Evolutionary conservation across 2,329 filamentous ascomycete genomes (phyloP), one percentile per base, ranked within the genome.

Genomic region (Cladophialophora immunda): DNA sequence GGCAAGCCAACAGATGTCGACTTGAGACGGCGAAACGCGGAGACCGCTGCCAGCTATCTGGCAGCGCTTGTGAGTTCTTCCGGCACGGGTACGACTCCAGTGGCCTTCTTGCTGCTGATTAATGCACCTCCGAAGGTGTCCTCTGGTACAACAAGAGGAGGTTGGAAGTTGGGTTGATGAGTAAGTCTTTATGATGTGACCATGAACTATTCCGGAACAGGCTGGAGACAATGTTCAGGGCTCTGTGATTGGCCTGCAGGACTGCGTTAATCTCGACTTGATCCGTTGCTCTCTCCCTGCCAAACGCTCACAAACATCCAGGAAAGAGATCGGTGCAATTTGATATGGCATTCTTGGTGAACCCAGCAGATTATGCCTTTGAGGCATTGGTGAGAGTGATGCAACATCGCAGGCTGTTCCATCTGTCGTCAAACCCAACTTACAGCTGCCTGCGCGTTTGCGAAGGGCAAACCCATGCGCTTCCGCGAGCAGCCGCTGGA

Each of bases 121-220:
- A 50, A 50, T 50, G 19, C 19, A 27, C 45, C 7, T 9, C 19
- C 22, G 19, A 25, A 25, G 19, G 3, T 27, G 45, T 25, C 4
- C 22, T 13, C 19, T 50, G 45, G 45, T 15, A 25, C 45, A 19
- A 41, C 38, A 50, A 50, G 19, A 45, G 38, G 22, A 50, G 8
- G 2, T 4, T 50, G 9, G 45, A 27, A 27, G 45, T 15, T 25
- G 22, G 22, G 22, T 25, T 13, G 45, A 50, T 50, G 45, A 50
- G 45, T 50, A 50, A 50, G 45, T 50, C 19, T 5, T 50, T 19
- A 25, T 50, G 45, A 50, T 25, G 45, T 50, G 45, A 50, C 45
- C 45, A 50, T 15, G 45, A 27, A 25, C 45, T 25, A 50, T 50
- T 27, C 45, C 45, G 4, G 19, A 50, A 25, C 19, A 27, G 22